Conservation (phyloP, 176 grass and related monocot genomes). For the Poa annua region DNA sequence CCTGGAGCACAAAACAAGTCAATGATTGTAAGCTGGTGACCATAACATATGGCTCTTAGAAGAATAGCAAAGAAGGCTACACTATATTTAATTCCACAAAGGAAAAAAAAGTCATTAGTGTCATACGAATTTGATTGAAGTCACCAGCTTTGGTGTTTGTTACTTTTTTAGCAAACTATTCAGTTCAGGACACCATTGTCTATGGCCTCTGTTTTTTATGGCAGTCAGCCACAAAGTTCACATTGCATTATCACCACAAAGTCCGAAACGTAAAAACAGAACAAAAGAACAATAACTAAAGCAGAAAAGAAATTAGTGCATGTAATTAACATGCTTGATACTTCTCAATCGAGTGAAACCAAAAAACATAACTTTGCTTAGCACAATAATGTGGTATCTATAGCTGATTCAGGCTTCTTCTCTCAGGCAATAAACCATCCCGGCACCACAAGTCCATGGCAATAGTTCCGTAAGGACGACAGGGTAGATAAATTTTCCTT, state of each 20-base stretch:
- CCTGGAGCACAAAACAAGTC: constrained; percentile 52
- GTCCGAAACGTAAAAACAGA: background rate
- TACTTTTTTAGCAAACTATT: background rate
- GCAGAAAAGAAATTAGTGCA: background rate
- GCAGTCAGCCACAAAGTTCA: background rate
- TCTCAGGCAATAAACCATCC: background rate
- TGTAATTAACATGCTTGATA: background rate
- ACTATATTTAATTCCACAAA: constrained; percentile 6
- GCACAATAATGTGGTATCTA: background rate
- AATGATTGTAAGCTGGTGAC: background rate
- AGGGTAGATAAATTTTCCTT: background rate
- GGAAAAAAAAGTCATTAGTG: background rate
- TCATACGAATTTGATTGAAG: constrained; percentile 10
- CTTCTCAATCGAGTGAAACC: constrained; percentile 8
- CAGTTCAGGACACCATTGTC: background rate
- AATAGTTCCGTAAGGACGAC: constrained; percentile 12
- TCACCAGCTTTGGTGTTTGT: constrained; percentile 5
- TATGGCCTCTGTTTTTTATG: background rate
- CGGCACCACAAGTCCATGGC: background rate
- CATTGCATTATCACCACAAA: too few species aligned
- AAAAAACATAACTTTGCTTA: background rate
- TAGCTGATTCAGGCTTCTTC: too few species aligned
- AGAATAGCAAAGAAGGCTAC: background rate
- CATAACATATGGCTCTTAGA: background rate
- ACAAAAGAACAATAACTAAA: background rate